Percentiles rank a stretch among this genome's conserved stretches.
Evolutionary conservation across 176 grass and related monocot species (phyloP).

Genomic region (Lolium multiflorum): DNA sequence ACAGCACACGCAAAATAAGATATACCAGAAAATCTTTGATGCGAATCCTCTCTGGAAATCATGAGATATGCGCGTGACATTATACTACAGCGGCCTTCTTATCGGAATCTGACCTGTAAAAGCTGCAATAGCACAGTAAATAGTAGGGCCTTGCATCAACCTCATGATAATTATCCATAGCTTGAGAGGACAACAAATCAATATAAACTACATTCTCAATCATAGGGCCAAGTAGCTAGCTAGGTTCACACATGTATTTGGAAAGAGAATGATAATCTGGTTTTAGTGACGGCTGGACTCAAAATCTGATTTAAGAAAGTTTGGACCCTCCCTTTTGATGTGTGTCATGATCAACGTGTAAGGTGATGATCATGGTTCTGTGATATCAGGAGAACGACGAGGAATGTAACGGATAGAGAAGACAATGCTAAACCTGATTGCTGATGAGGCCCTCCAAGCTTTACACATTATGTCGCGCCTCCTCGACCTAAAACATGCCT

Average conservation of each 20-base stretch:
- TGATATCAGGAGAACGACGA: too few species aligned
- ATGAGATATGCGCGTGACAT: neutral
- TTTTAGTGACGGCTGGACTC: neutral
- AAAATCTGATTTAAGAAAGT: neutral
- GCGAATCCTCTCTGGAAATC: constrained; percentile 32
- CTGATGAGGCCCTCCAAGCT: too few species aligned
- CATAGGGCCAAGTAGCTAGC: neutral
- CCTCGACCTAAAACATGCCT: too few species aligned
- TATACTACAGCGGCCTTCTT: neutral
- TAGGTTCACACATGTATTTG: neutral
- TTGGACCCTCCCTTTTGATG: too few species aligned
- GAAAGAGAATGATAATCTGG: neutral
- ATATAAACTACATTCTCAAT: neutral
- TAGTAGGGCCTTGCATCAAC: neutral
- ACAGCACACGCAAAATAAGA: neutral
- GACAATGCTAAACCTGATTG: too few species aligned
- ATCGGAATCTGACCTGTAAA: neutral
- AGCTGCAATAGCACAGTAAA: neutral
- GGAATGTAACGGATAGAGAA: too few species aligned
- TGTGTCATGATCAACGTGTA: too few species aligned
- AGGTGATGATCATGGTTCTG: too few species aligned
- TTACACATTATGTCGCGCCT: too few species aligned
- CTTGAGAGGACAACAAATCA: neutral
- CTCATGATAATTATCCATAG: neutral
- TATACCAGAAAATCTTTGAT: constrained; percentile 1